These are phyloP conservation scores for Solanum commersonii DNA, from an alignment of 257 asterid species.

Conservation along the genomic window DNA sequence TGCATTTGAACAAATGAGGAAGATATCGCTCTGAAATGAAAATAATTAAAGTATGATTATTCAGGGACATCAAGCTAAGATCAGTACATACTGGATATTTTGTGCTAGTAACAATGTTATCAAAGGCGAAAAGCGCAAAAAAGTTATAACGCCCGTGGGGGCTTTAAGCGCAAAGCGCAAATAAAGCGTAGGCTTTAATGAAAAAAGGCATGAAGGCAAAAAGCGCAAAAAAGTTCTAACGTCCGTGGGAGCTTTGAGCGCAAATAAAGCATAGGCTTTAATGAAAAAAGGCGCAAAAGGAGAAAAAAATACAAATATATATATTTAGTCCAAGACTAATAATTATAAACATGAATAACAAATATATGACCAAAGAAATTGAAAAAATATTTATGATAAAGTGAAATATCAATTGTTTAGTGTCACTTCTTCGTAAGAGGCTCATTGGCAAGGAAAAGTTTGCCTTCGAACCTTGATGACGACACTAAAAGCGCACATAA, in stretches of 20 bases:
- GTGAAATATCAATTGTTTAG: neutral
- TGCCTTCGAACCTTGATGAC: neutral
- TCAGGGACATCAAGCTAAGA: neutral
- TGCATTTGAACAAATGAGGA: slow-evolving; percentile 84
- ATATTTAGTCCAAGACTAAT: neutral
- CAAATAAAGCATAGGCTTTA: too few species aligned
- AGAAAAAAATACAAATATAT: neutral
- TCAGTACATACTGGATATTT: neutral
- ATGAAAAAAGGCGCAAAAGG: neutral
- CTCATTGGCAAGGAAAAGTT: neutral
- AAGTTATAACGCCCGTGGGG: neutral
- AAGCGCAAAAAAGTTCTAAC: neutral
- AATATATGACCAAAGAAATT: too few species aligned
- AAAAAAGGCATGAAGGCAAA: neutral
- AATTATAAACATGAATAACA: too few species aligned
- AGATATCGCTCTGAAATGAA: slow-evolving; percentile 69
- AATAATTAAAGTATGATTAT: neutral
- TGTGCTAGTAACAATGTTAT: neutral
- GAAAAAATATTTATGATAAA: too few species aligned
- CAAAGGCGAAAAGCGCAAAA: neutral
- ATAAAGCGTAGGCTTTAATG: too few species aligned
- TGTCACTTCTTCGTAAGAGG: neutral
- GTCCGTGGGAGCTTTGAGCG: neutral
- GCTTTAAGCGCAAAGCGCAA: too few species aligned
- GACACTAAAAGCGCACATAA: neutral